Evolutionary conservation across 1,139 yeast genomes (phyloP), one percentile per base, ranked within the genome.

Genomic region (Candida freyschussii): DNA sequence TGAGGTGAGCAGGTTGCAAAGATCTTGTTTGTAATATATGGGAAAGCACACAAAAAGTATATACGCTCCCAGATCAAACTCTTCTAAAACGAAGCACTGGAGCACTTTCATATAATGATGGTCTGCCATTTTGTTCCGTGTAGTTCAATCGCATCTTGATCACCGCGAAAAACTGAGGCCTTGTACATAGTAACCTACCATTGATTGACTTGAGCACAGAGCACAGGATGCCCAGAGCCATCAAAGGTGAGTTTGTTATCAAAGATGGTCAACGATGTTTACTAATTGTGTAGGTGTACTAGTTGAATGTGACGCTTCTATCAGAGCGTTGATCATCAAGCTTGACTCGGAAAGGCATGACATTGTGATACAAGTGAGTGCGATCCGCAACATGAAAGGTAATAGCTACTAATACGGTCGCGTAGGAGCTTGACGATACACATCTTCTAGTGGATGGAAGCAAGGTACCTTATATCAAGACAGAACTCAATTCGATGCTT

Each of bases 371-470:
- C 84, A 78, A 39, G 60, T 57, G 27, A 22, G 47, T 30, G 9
- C 11, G 8, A 13, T 2, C n/a, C n/a, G n/a, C n/a, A n/a, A n/a
- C n/a, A n/a, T n/a, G n/a, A 19, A 19, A 19, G 10, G 11, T 8
- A 19, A 8, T 24, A n/a, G 7, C 2, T 4, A 26, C 27, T 41
- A 18, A 26, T 21, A 7, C n/a, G n/a, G 6, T 27, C 10, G 18
- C 60, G 27, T 67, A 75, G 57, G 97, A 89, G 49, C 67, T 91
- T 30, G 97, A 91, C 54, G 96, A 89, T 26, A 83, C 93, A 2
- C 96, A 91, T 57, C 59, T 91, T 18, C 63, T 91, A 39, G 81
- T 91, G 19, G 91, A 84, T 44, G 80, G 80, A 23, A 72, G 73
- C 27, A 81, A 79, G 59, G 83, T 89, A 5, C 79, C 75, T 22